phyloP scores from a whole-genome alignment of 1,284 basidiomycete genomes.

The Tylopilus orsonianus region DNA sequence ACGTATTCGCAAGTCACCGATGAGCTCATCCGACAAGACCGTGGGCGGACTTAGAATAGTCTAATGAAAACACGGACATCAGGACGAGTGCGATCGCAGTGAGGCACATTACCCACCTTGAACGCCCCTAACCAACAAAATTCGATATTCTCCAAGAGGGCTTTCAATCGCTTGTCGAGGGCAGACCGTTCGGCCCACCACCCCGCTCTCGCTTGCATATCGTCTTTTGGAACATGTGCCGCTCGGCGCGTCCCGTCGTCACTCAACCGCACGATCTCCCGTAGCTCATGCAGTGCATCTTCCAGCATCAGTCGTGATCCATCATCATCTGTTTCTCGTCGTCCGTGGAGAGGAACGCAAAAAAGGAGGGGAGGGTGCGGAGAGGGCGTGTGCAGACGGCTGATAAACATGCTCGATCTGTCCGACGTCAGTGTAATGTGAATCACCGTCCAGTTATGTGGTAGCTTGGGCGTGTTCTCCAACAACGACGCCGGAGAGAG shows the following conservation, averaged over 20 bases:
- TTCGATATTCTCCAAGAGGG: constrained; percentile 84
- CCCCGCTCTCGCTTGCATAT: constrained; percentile 59
- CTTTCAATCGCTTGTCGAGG: constrained; percentile 76
- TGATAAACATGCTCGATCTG: constrained; percentile 80
- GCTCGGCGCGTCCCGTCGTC: constrained; percentile 79
- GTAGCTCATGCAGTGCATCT: constrained; percentile 72
- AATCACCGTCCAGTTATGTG: constrained; percentile 82
- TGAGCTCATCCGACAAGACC: constrained; percentile 44
- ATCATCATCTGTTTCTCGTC: constrained; percentile 77
- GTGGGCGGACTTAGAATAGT: constrained; percentile 67
- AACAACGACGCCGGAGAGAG: constrained; percentile 22
- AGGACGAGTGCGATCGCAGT: background rate
- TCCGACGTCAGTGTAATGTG: constrained; percentile 85
- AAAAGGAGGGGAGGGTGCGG: constrained; percentile 75
- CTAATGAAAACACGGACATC: constrained; percentile 37
- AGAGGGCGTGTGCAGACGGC: constrained; percentile 65
- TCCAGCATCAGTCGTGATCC: constrained; percentile 70
- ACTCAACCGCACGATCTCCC: constrained; percentile 75
- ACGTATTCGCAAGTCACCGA: constrained; percentile 58
- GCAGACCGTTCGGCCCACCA: constrained; percentile 87
- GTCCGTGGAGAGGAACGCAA: constrained; percentile 84
- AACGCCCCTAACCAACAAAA: constrained; percentile 97
- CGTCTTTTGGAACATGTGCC: constrained; percentile 62
- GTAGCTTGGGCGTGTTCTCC: constrained; percentile 46
- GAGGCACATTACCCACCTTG: constrained; percentile 60